phyloP scores from a whole-genome alignment of 768 basidiomycete species.

The Termitomyces sp. region DNA sequence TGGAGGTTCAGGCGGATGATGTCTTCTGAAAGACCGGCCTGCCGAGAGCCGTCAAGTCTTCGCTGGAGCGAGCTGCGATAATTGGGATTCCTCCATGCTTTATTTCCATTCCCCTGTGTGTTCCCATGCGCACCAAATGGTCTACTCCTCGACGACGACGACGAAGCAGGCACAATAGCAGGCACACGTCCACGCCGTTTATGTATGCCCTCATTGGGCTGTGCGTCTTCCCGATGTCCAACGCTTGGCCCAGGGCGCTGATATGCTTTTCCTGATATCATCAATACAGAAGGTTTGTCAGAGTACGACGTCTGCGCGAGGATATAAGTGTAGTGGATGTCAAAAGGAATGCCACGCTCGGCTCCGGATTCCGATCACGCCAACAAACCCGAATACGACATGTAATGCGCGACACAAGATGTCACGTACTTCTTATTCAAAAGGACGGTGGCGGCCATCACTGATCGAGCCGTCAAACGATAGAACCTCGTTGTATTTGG shows the following conservation, averaged over 20 bases:
- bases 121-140: not conserved
- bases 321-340: too few relatives aligned
- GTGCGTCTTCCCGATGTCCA: slow-evolving; percentile 17
- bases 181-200: slow-evolving; percentile 12
- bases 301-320: too few relatives aligned
- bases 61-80: not conserved
- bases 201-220: slow-evolving; percentile 19
- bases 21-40: not conserved
- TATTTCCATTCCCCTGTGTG: not conserved
- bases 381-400: too few relatives aligned
- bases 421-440: too few relatives aligned
- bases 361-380: too few relatives aligned
- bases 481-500: too few relatives aligned
- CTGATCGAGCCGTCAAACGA: too few relatives aligned
- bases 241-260: not conserved
- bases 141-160: not conserved
- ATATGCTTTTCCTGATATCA: not conserved
- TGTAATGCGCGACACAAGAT: too few relatives aligned
- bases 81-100: not conserved
- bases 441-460: too few relatives aligned
- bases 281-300: not conserved
- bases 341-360: too few relatives aligned
- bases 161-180: not conserved
- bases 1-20: not conserved
- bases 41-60: too few relatives aligned